These are phyloP conservation scores for Tricholoma matsutake DNA, from an alignment of 768 basidiomycete genomes.

Conservation along the genomic window DNA sequence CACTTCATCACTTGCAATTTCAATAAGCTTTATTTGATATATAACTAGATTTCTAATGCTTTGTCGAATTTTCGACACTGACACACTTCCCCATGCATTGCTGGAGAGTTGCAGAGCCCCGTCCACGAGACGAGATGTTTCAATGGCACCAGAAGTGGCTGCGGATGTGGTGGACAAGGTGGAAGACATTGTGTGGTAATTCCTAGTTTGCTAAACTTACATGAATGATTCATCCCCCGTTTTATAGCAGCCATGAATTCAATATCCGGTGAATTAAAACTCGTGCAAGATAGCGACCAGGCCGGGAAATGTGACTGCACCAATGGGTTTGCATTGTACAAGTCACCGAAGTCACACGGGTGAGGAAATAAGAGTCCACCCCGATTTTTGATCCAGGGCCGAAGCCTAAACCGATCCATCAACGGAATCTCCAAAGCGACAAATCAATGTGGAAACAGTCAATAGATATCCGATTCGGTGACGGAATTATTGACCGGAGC, in stretches of 20 bases:
- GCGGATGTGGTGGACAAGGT: slow-evolving; percentile 9
- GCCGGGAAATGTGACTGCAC: not conserved
- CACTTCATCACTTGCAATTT: too few species aligned
- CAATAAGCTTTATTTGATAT: too few species aligned
- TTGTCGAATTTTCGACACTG: slow-evolving; percentile 58
- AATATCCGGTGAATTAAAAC: not conserved
- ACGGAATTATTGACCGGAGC: slow-evolving; percentile 10
- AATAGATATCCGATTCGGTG: slow-evolving; percentile 1
- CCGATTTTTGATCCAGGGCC: not conserved
- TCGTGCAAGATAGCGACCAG: not conserved
- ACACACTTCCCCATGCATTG: slow-evolving; percentile 80
- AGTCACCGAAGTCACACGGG: not conserved
- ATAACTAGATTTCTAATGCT: too few species aligned
- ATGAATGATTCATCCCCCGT: not conserved
- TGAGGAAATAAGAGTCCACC: not conserved
- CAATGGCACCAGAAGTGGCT: not conserved
- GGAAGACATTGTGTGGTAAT: slow-evolving; percentile 6
- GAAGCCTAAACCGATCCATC: slow-evolving; percentile 2
- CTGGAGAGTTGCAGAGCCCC: slow-evolving; percentile 84
- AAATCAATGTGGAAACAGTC: not conserved
- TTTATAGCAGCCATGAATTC: slow-evolving; percentile 1
- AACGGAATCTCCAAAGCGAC: not conserved
- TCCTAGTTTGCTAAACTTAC: not conserved
- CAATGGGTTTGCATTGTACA: not conserved
- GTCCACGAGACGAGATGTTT: slow-evolving; percentile 54